Evolutionary conservation across 352 stramenopile species (phyloP).

Genomic region (Phytophthora parvispora): DNA sequence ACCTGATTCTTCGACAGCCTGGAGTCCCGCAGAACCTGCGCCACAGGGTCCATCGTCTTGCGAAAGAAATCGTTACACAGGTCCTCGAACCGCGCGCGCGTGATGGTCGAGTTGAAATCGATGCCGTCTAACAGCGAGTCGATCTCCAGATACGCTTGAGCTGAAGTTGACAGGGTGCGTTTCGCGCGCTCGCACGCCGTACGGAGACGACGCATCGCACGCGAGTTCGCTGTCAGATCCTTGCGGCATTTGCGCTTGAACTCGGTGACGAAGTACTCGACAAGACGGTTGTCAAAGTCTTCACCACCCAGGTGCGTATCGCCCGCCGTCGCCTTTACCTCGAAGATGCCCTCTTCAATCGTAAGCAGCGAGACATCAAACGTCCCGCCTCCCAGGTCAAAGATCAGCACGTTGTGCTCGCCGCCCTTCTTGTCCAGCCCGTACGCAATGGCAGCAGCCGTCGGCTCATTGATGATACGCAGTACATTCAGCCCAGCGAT

Average conservation of each 20-base stretch:
- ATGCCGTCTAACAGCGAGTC: constrained; percentile 94
- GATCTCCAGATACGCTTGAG: constrained; percentile 96
- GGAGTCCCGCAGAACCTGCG: constrained; percentile 89
- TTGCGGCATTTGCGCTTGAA: constrained; percentile 94
- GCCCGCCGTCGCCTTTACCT: constrained; percentile 96
- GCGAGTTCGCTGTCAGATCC: constrained; percentile 90
- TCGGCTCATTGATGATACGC: constrained; percentile 98
- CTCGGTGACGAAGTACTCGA: constrained; percentile 95
- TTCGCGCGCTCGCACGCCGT: constrained; percentile 97
- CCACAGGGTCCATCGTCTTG: constrained; percentile 90
- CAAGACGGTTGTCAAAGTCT: constrained; percentile 97
- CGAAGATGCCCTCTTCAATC: constrained; percentile 98
- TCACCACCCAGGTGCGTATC: constrained; percentile 96
- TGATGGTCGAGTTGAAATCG: constrained; percentile 96
- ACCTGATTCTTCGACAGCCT: constrained; percentile 88
- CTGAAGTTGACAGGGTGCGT: constrained; percentile 95
- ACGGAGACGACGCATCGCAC: constrained; percentile 92
- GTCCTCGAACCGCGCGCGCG: constrained; percentile 93
- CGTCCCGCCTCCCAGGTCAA: constrained; percentile 96
- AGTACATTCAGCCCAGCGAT: constrained; percentile 96
- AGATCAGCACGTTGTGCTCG: constrained; percentile 97
- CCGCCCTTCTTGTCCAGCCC: constrained; percentile 96
- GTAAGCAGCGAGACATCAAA: constrained; percentile 96
- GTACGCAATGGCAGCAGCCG: constrained; percentile 92
- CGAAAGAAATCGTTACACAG: constrained; percentile 91